A percentile compares a stretch with the other conserved stretches of the same genome.
Conservation (phyloP, 1,139 yeast genomes). For the Yamadazyma spencermartinsiae region DNA sequence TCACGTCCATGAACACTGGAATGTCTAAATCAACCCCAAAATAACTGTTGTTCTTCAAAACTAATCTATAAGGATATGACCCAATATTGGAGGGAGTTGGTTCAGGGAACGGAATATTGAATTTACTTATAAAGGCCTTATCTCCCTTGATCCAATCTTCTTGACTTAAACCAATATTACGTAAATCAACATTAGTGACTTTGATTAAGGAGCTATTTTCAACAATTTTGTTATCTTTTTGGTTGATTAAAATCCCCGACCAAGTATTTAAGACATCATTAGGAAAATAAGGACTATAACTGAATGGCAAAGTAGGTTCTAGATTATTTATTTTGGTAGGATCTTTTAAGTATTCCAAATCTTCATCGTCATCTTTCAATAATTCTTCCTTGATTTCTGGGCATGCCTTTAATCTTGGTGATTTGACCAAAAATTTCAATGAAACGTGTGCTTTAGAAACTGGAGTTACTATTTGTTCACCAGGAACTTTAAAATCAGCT, state of each 20-base stretch:
- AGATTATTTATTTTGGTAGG: conserved; percentile 66
- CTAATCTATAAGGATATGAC: conserved; percentile 60
- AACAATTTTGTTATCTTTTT: conserved; percentile 74
- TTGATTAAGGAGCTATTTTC: conserved; percentile 60
- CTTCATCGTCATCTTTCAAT: conserved; percentile 46
- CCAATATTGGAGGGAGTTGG: conserved; percentile 75
- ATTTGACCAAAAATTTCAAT: conserved; percentile 72
- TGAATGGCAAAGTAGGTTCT: conserved; percentile 65
- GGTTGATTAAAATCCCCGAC: conserved; percentile 67
- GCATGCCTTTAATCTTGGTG: conserved; percentile 63
- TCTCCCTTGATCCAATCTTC: conserved; percentile 49
- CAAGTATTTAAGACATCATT: conserved; percentile 52
- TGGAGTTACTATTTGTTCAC: conserved; percentile 79
- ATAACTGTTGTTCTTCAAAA: conserved; percentile 65
- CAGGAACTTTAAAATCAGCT: conserved; percentile 83
- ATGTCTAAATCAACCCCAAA: conserved; percentile 73
- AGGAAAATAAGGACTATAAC: conserved; percentile 79
- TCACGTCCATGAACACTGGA: conserved; percentile 62
- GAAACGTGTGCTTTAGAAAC: conserved; percentile 71
- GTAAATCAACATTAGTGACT: conserved; percentile 54
- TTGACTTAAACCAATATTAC: conserved; percentile 55
- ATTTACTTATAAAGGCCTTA: conserved; percentile 61
- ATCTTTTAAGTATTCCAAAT: conserved; percentile 66
- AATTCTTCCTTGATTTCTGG: conserved; percentile 47
- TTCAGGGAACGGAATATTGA: conserved; percentile 67